phyloP scores from a whole-genome alignment of 371 early-diverging fungal genomes.

The Nematocida sp. region DNA sequence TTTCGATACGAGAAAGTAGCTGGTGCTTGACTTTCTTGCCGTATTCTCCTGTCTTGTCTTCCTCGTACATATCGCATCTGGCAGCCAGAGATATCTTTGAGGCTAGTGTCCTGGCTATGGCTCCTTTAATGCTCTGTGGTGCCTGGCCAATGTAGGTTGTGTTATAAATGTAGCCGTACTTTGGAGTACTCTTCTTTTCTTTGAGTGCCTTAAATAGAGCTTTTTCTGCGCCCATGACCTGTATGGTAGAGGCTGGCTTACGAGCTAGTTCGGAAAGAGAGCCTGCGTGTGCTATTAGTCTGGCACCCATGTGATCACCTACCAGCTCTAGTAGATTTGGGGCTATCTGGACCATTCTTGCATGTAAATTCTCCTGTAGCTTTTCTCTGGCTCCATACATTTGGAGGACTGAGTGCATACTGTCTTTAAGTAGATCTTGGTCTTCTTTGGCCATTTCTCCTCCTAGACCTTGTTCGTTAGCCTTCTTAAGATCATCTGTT shows the following conservation, averaged over 20 bases:
- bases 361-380: slow-evolving; percentile 76
- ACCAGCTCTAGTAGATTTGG: slow-evolving; percentile 81
- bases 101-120: slow-evolving; percentile 79
- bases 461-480: slow-evolving; percentile 71
- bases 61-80: slow-evolving; percentile 77
- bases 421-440: slow-evolving; percentile 72
- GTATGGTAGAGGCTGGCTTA: slow-evolving; percentile 82
- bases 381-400: slow-evolving; percentile 77
- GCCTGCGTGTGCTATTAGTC: slow-evolving; percentile 79
- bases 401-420: slow-evolving; percentile 73
- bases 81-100: slow-evolving; percentile 80
- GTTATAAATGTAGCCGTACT: slow-evolving; percentile 81
- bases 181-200: slow-evolving; percentile 84
- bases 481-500: slow-evolving; percentile 52
- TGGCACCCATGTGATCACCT: slow-evolving; percentile 80
- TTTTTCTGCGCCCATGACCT: slow-evolving; percentile 92
- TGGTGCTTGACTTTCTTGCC: slow-evolving; percentile 6
- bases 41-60: slow-evolving; percentile 17
- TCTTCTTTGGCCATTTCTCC: slow-evolving; percentile 80
- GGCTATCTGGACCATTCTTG: slow-evolving; percentile 77
- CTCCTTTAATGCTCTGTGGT: slow-evolving; percentile 74
- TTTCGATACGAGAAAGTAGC: slow-evolving; percentile 13
- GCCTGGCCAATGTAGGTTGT: slow-evolving; percentile 66
- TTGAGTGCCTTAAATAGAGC: slow-evolving; percentile 88
- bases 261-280: slow-evolving; percentile 79